Percentiles rank a stretch among this genome's conserved stretches.
Conservation (phyloP, 768 basidiomycete species). For the Termitomyces titanicus region DNA sequence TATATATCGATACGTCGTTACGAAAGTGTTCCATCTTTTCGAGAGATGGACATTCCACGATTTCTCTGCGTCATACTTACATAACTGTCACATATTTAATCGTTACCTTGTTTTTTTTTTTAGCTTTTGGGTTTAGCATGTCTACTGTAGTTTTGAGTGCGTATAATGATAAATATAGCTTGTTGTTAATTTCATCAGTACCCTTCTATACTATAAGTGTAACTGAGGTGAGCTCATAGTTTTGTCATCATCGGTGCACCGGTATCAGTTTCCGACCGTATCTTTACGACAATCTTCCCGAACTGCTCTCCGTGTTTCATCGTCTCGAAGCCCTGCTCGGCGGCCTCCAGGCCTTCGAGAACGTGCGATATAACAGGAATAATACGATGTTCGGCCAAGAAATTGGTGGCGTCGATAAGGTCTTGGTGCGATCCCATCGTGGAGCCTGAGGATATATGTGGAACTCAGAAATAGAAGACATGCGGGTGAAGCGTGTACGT, state of each 20-base stretch:
- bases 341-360: slow-evolving; percentile 58
- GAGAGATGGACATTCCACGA: too few relatives aligned
- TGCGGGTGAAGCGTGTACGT: slow-evolving; percentile 11
- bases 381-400: slow-evolving; percentile 63
- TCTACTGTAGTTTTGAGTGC: background rate
- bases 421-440: slow-evolving; percentile 84
- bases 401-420: slow-evolving; percentile 65
- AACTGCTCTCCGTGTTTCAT: slow-evolving; percentile 66
- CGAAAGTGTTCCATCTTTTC: background rate
- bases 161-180: slow-evolving; percentile 6
- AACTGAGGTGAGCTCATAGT: slow-evolving; percentile 1
- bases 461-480: background rate
- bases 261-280: slow-evolving; percentile 18
- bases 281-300: slow-evolving; percentile 69
- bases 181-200: background rate
- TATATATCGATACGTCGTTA: background rate
- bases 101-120: background rate
- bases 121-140: background rate
- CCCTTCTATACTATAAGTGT: background rate
- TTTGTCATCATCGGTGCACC: slow-evolving; percentile 4
- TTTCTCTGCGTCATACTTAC: background rate
- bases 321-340: slow-evolving; percentile 68
- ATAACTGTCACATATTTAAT: background rate
- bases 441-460: slow-evolving; percentile 48
- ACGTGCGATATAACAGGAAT: slow-evolving; percentile 69